Evolutionary conservation across 805 yeast genomes (phyloP).

Genomic region (Lachancea mirantina): DNA sequence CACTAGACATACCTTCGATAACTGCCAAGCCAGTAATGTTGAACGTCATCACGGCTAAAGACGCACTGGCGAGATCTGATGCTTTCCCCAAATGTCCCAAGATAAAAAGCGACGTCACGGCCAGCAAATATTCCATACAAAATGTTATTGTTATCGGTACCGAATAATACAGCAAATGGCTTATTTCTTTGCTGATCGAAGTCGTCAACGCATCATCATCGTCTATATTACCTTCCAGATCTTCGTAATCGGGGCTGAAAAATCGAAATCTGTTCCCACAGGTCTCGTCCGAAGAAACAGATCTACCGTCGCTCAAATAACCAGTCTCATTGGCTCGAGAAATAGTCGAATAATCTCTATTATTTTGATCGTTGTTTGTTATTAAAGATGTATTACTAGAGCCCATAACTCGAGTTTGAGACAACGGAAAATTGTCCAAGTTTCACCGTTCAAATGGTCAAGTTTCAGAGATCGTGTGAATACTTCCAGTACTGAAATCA

Average conservation of each 20-base stretch:
- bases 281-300: conserved; percentile 9
- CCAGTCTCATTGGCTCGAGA: no score
- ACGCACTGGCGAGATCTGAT: conserved; percentile 56
- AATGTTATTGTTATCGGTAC: conserved; percentile 36
- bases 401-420: no score
- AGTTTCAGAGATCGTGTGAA: no score
- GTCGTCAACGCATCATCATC: conserved; percentile 4
- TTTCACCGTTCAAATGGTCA: no score
- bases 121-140: conserved; percentile 59
- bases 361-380: no score
- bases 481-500: no score
- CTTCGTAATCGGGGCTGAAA: conserved; percentile 10
- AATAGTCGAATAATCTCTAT: no score
- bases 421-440: no score
- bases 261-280: conserved; percentile 5
- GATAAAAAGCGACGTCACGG: conserved; percentile 68
- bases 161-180: conserved; percentile 3
- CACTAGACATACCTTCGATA: conserved; percentile 66
- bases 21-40: conserved; percentile 60
- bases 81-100: conserved; percentile 69
- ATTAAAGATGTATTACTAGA: no score
- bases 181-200: conserved; percentile 3
- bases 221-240: conserved; percentile 5
- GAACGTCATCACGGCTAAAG: conserved; percentile 68
- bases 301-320: conserved; percentile 11